These are phyloP conservation scores for Uromyces viciae-fabae DNA, from an alignment of 1,284 basidiomycete species.

Conservation along the genomic window DNA sequence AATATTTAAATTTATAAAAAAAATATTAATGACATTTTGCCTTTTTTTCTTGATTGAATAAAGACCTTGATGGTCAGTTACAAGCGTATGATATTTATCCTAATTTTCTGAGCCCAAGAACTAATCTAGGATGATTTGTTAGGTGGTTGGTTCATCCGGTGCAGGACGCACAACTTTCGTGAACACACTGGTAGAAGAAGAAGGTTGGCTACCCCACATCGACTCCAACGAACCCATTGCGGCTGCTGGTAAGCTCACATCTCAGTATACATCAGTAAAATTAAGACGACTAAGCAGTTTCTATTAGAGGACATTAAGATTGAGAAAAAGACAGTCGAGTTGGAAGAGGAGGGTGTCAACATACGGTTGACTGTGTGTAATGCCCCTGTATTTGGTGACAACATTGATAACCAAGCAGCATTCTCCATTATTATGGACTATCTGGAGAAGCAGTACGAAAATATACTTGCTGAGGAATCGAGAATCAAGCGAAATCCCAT, in stretches of 20 bases:
- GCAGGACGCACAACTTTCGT: constrained; percentile 95
- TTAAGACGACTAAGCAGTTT: neutral
- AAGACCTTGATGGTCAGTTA: constrained; percentile 33
- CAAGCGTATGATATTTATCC: neutral
- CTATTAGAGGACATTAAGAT: constrained; percentile 52
- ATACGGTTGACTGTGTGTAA: constrained; percentile 98
- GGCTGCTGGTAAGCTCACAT: neutral
- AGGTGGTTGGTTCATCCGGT: constrained; percentile 71
- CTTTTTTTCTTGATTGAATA: neutral
- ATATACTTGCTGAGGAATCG: constrained; percentile 96
- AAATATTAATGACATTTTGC: neutral
- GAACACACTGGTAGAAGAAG: constrained; percentile 67
- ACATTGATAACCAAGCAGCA: constrained; percentile 96
- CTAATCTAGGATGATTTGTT: neutral
- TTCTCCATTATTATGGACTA: constrained; percentile 70
- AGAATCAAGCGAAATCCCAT: constrained; percentile 99
- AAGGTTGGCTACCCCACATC: constrained; percentile 18
- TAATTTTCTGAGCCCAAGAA: neutral
- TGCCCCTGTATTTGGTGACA: constrained; percentile 97
- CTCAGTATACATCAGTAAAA: neutral
- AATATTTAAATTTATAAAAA: neutral
- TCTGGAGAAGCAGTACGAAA: constrained; percentile 98
- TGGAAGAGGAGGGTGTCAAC: constrained; percentile 96
- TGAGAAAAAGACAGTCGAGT: constrained; percentile 60
- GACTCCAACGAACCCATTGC: constrained; percentile 18